These are phyloP conservation scores for Saccharum officinarum DNA, from an alignment of 176 grass and related monocot genomes.

Conservation along the genomic window DNA sequence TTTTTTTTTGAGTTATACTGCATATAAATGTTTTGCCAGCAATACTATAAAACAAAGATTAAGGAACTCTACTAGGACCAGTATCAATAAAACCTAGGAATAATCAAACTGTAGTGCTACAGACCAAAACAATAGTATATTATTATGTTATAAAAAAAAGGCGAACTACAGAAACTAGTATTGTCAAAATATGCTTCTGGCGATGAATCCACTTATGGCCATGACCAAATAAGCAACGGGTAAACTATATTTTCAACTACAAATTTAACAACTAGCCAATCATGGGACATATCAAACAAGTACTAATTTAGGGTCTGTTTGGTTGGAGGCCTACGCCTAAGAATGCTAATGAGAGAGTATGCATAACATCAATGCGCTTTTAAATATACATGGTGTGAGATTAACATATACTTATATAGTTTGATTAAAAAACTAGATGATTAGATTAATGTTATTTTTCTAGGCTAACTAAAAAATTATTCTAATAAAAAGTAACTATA, in stretches of 20 bases:
- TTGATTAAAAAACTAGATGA: not conserved
- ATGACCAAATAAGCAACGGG: not conserved
- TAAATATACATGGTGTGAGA: not conserved
- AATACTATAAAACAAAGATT: constrained; percentile 15
- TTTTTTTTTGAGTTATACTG: not conserved
- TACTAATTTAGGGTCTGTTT: not conserved
- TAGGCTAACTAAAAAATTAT: not conserved
- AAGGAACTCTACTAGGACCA: not conserved
- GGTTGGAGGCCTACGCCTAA: not conserved
- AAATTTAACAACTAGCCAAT: not conserved
- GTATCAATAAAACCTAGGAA: constrained; percentile 12
- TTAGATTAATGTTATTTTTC: not conserved
- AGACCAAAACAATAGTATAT: not conserved
- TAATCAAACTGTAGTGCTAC: not conserved
- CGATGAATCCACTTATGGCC: not conserved
- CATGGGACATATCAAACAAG: not conserved
- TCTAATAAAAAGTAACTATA: not conserved
- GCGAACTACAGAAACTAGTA: not conserved
- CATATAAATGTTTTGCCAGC: not conserved
- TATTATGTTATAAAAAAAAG: not conserved
- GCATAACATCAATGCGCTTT: not conserved
- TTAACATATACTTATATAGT: not conserved
- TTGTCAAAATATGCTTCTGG: not conserved
- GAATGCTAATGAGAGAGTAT: not conserved
- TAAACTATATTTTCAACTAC: not conserved